A percentile compares a stretch with the other conserved stretches of the same genome.
phyloP scores from a whole-genome alignment of 371 early-diverging fungal species.

The Capillidium heterosporum region DNA sequence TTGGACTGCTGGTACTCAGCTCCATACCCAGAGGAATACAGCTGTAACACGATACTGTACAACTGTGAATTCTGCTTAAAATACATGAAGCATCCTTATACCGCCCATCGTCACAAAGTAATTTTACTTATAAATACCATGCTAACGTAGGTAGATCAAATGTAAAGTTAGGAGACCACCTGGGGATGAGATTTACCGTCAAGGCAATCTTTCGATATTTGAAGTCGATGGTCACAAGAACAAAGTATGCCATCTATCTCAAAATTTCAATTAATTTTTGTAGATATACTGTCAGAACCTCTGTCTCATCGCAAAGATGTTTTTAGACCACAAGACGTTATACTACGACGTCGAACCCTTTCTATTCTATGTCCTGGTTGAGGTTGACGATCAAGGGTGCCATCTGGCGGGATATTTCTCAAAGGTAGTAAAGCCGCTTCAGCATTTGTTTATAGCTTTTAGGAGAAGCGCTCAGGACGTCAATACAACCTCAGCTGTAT shows the following conservation, averaged over 20 bases:
- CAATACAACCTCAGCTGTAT: constrained; percentile 98
- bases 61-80: constrained; percentile 96
- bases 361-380: constrained; percentile 91
- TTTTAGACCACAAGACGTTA: constrained; percentile 98
- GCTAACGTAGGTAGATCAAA: constrained; percentile 24
- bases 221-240: constrained; percentile 92
- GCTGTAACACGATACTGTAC: constrained; percentile 40
- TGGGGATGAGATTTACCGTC: constrained; percentile 96
- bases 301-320: constrained; percentile 94
- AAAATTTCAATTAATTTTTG: constrained; percentile 6
- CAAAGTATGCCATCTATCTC: constrained; percentile 16
- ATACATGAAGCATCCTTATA: constrained; percentile 64
- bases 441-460: not conserved
- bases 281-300: constrained; percentile 95
- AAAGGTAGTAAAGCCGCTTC: constrained; percentile 35
- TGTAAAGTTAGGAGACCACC: constrained; percentile 86
- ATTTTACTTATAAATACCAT: not conserved
- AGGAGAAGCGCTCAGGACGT: constrained; percentile 81
- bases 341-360: constrained; percentile 99
- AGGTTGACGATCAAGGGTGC: constrained; percentile 54
- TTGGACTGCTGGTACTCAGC: constrained; percentile 73
- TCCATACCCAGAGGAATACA: constrained; percentile 96
- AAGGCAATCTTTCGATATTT: constrained; percentile 70
- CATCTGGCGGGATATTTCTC: constrained; percentile 98
- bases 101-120: constrained; percentile 48